Conservation (phyloP, 2,329 filamentous ascomycete genomes). For the Herpotrichia juniperi region DNA sequence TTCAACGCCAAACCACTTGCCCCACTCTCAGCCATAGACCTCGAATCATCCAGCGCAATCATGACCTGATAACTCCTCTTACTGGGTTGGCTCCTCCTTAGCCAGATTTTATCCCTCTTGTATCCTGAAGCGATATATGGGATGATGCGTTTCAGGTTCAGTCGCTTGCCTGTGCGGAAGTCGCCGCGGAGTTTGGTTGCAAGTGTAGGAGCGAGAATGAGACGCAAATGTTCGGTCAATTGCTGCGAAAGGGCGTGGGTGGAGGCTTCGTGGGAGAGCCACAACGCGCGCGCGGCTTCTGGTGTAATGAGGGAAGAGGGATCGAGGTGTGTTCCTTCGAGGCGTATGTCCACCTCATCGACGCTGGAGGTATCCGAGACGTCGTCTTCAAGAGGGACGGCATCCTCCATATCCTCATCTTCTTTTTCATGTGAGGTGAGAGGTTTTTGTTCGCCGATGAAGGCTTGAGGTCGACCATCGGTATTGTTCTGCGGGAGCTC, state of each 20-base stretch:
- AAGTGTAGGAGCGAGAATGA: slow-evolving; percentile 92
- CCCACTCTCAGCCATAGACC: slow-evolving; percentile 85
- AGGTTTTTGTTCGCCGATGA: slow-evolving; percentile 52
- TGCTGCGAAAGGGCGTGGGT: slow-evolving; percentile 88
- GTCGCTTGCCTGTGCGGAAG: slow-evolving; percentile 95
- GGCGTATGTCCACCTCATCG: slow-evolving; percentile 60
- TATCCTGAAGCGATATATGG: slow-evolving; percentile 98
- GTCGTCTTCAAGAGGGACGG: slow-evolving; percentile 44
- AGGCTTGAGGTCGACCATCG: slow-evolving; percentile 48
- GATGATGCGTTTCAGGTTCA: slow-evolving; percentile 99
- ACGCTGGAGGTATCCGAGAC: slow-evolving; percentile 41
- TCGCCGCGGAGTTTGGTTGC: slow-evolving; percentile 96
- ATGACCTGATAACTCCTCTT: slow-evolving; percentile 97
- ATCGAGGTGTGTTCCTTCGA: slow-evolving; percentile 74
- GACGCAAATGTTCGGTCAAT: slow-evolving; percentile 89
- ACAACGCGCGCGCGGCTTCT: slow-evolving; percentile 73
- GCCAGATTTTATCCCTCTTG: slow-evolving; percentile 99
- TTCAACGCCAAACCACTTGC: slow-evolving; percentile 86
- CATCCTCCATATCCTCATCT: slow-evolving; percentile 49
- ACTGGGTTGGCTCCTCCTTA: slow-evolving; percentile 87
- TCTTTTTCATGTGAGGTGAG: slow-evolving; percentile 23
- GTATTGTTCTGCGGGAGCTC: slow-evolving; percentile 35
- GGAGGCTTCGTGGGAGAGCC: slow-evolving; percentile 81
- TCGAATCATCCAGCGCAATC: slow-evolving; percentile 94
- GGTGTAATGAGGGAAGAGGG: slow-evolving; percentile 47